Conservation (phyloP, 1,139 yeast genomes). For the Yamadazyma sp. region DNA sequence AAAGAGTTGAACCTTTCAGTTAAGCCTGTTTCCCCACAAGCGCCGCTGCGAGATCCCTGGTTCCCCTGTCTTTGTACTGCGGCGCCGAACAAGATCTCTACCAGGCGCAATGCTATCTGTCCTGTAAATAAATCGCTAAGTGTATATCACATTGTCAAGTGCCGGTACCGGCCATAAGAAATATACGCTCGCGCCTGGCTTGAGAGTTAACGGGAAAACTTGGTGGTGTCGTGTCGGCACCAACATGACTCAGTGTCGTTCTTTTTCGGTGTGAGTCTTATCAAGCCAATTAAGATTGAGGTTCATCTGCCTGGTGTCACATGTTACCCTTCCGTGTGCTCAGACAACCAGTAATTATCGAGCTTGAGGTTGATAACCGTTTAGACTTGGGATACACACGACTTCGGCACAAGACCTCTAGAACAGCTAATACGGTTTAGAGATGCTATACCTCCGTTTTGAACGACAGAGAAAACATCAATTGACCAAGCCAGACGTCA, state of each 20-base stretch:
- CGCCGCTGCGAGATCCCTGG: not conserved
- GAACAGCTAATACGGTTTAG: too few relatives aligned
- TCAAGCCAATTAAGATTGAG: constrained; percentile 6
- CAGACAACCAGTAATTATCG: constrained; percentile 2
- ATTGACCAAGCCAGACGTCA: too few relatives aligned
- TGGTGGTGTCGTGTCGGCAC: constrained; percentile 1
- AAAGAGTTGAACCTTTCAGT: not conserved
- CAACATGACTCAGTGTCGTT: constrained; percentile 4
- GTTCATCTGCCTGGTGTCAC: not conserved
- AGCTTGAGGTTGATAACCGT: constrained; percentile 1
- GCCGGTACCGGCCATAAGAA: constrained; percentile 6
- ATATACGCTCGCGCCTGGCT: not conserved
- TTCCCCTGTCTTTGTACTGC: too few relatives aligned
- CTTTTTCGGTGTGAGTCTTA: not conserved
- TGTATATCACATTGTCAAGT: not conserved
- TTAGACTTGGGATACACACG: not conserved
- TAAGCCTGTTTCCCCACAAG: not conserved
- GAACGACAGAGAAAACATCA: too few relatives aligned
- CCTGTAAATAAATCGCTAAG: constrained; percentile 1
- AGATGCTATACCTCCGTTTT: too few relatives aligned
- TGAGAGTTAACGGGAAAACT: constrained; percentile 3
- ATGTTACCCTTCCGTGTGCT: not conserved
- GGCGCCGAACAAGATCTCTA: too few relatives aligned
- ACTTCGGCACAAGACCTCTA: not conserved
- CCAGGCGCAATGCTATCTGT: too few relatives aligned